phyloP scores from a whole-genome alignment of 2,329 filamentous ascomycete genomes.

The Clarireedia monteithiana region DNA sequence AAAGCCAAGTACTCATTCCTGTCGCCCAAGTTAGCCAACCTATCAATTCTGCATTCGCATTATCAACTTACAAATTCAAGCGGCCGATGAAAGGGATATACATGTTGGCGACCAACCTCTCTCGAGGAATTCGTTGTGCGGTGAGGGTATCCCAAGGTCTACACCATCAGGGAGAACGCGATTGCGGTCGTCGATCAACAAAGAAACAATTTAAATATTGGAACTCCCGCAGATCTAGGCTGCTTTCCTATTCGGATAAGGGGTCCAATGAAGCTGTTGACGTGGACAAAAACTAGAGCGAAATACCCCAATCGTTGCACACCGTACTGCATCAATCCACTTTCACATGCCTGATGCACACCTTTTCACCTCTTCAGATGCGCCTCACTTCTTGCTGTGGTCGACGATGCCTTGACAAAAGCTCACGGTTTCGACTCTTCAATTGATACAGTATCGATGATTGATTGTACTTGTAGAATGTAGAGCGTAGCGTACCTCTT shows the following conservation, averaged over 20 bases:
- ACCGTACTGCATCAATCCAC: slow-evolving; percentile 4
- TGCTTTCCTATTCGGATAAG: background rate
- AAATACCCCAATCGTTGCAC: slow-evolving; percentile 1
- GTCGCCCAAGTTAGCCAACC: slow-evolving; percentile 9
- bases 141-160: slow-evolving; percentile 1
- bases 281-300: slow-evolving; percentile 2
- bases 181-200: background rate
- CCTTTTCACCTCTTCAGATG: background rate
- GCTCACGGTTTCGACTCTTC: background rate
- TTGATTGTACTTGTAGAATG: background rate
- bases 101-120: slow-evolving; percentile 17
- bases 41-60: background rate
- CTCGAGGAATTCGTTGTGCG: slow-evolving; percentile 1
- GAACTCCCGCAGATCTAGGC: background rate
- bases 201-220: background rate
- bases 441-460: background rate
- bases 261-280: background rate
- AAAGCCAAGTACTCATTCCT: slow-evolving; percentile 86
- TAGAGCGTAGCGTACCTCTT: too few species aligned
- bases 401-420: too few species aligned
- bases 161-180: background rate
- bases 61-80: slow-evolving; percentile 31
- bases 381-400: background rate
- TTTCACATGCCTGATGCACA: slow-evolving; percentile 1
- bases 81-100: slow-evolving; percentile 36